phyloP scores from a whole-genome alignment of 495 filamentous ascomycete genomes.

The Xylaria castorea region DNA sequence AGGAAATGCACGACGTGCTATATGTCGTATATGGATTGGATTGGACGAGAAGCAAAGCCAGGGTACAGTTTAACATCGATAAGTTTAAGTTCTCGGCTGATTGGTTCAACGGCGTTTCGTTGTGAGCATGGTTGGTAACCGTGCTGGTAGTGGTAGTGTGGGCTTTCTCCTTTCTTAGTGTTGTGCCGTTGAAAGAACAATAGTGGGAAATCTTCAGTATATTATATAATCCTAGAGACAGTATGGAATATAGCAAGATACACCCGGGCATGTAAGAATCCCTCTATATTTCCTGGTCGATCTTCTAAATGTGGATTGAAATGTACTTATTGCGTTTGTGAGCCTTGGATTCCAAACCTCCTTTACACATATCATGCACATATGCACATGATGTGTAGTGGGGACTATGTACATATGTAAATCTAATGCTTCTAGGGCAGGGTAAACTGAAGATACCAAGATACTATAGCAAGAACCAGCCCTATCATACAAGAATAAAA shows the following conservation, averaged over 20 bases:
- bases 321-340: neutral
- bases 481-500: neutral
- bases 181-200: neutral
- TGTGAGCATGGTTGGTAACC: neutral
- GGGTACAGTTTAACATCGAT: neutral
- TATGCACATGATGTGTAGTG: too few relatives aligned
- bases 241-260: neutral
- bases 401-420: too few relatives aligned
- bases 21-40: too few relatives aligned
- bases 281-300: neutral
- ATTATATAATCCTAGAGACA: neutral
- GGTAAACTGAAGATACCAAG: neutral
- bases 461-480: neutral
- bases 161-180: neutral
- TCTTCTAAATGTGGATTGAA: neutral
- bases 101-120: neutral
- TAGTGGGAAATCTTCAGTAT: neutral
- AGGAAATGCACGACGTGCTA: too few relatives aligned
- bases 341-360: neutral
- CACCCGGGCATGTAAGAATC: neutral
- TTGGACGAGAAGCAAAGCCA: neutral
- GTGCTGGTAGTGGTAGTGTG: neutral
- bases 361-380: too few relatives aligned
- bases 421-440: neutral
- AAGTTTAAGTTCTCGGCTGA: neutral